Conservation (phyloP, 306 rosid species). For the Vachellia pachyceras region DNA sequence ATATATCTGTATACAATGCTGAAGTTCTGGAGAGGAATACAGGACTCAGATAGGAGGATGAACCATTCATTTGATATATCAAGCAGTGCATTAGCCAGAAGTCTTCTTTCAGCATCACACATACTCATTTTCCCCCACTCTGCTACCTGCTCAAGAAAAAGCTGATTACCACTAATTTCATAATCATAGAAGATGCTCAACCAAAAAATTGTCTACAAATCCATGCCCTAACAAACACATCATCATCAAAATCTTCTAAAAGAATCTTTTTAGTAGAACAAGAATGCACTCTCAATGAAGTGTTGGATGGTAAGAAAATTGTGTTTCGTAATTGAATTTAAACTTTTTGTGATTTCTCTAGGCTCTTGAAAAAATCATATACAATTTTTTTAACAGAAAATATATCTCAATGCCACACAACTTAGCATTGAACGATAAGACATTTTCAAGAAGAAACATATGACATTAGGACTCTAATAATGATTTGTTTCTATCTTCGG, state of each 20-base stretch:
- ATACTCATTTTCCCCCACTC: conserved; percentile 98
- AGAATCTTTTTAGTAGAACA: neutral
- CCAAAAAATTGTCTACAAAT: conserved; percentile 4
- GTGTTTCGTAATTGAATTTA: neutral
- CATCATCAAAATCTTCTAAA: neutral
- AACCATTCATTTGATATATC: conserved; percentile 97
- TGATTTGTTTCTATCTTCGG: too few species aligned
- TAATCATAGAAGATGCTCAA: conserved; percentile 7
- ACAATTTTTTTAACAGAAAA: neutral
- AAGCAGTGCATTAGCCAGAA: conserved; percentile 90
- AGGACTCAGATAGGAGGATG: conserved; percentile 86
- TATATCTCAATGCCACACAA: neutral
- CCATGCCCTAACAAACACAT: conserved; percentile 24
- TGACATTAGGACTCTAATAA: neutral
- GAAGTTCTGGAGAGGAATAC: conserved; percentile 92
- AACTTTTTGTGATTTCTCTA: conserved; percentile 2
- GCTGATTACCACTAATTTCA: conserved; percentile 25
- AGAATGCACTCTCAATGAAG: neutral
- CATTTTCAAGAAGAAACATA: conserved; percentile 2
- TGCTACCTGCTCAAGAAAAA: conserved; percentile 63
- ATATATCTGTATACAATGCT: conserved; percentile 74
- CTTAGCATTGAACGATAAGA: conserved; percentile 4
- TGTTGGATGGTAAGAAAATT: neutral
- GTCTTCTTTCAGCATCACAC: conserved; percentile 98
- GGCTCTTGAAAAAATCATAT: neutral